A percentile compares a stretch with the other conserved stretches of the same genome.
These are phyloP conservation scores for Bertia moriformis DNA, from an alignment of 2,329 filamentous ascomycete genomes.

Conservation along the genomic window DNA sequence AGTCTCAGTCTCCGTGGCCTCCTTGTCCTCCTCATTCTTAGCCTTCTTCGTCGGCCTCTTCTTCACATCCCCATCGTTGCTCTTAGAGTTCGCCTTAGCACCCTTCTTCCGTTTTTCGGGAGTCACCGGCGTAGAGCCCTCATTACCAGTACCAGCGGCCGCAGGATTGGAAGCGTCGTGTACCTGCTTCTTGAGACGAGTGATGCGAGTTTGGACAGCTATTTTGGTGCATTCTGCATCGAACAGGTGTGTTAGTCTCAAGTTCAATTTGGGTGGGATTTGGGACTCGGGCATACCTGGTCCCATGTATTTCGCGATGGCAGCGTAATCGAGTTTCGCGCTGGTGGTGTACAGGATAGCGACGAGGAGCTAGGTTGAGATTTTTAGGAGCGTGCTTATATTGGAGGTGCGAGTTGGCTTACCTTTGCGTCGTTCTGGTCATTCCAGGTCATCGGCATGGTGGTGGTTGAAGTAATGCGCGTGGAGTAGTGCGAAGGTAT, in stretches of 20 bases:
- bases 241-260: no score
- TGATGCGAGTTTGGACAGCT: no score
- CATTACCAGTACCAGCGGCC: neutral
- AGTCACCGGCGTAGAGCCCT: neutral
- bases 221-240: no score
- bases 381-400: neutral
- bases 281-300: no score
- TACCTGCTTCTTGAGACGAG: no score
- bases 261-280: neutral
- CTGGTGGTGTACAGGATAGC: neutral
- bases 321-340: neutral
- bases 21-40: neutral
- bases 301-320: neutral
- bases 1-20: no score
- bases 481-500: no score
- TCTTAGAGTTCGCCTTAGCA: neutral
- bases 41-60: neutral
- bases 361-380: neutral
- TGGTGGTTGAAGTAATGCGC: neutral
- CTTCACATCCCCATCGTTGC: neutral
- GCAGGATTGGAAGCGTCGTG: no score
- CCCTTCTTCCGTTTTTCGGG: neutral
- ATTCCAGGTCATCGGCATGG: constrained; percentile 14
- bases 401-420: constrained; percentile 1
- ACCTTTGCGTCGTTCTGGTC: constrained; percentile 13